These are phyloP conservation scores for Claviceps humidiphila DNA, from an alignment of 2,329 filamentous ascomycete species.

Conservation along the genomic window DNA sequence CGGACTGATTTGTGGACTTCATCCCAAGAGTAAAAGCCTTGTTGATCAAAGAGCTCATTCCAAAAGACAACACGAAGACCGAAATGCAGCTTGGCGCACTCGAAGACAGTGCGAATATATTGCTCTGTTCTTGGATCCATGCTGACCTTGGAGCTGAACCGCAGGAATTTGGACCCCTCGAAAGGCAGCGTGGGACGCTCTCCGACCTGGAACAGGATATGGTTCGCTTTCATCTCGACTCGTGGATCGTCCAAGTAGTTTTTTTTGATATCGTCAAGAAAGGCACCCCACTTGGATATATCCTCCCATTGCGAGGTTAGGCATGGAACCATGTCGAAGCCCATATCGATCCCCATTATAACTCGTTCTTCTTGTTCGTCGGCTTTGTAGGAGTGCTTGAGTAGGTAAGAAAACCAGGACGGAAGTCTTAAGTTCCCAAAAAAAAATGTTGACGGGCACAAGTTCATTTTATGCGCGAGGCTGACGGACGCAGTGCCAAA, in stretches of 20 bases:
- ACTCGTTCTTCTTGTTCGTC: background rate
- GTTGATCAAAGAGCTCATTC: background rate
- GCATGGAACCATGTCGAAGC: constrained; percentile 1
- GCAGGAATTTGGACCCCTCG: constrained; percentile 2
- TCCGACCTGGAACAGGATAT: constrained; percentile 1
- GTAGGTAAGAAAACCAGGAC: background rate
- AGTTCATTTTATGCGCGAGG: background rate
- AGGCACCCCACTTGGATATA: background rate
- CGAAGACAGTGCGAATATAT: background rate
- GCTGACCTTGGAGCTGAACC: background rate
- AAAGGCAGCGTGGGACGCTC: background rate
- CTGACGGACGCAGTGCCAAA: background rate
- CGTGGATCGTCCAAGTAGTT: background rate
- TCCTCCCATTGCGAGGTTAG: background rate
- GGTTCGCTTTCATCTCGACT: background rate
- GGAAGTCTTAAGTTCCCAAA: background rate
- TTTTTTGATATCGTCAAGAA: background rate
- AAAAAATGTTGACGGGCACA: background rate
- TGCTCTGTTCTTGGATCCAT: background rate
- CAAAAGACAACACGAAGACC: background rate
- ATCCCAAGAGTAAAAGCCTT: background rate
- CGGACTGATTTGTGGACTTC: background rate
- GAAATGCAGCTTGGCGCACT: background rate
- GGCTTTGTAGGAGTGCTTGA: background rate
- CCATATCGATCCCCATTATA: background rate